Conservation (phyloP, 129 eudicot genomes). For the Chrysanthemum makinoi region DNA sequence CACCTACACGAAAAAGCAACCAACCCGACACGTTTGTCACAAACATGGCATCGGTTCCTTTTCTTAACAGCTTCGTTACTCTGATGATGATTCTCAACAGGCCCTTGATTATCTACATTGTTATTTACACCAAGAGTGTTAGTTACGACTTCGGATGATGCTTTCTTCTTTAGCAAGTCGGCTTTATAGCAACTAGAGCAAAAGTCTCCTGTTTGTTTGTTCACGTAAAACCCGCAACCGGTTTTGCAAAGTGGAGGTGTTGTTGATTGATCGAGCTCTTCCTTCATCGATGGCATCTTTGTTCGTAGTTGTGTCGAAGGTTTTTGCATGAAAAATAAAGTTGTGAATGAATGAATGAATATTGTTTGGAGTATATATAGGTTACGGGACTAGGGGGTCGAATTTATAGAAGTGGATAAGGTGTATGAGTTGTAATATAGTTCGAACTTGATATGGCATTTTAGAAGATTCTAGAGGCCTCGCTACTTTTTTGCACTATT, state of each 20-base stretch:
- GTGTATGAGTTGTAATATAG: neutral
- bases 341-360: neutral
- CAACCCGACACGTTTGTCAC: slow-evolving; percentile 16
- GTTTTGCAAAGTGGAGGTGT: slow-evolving; percentile 15
- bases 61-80: neutral
- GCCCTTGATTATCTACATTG: neutral
- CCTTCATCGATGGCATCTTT: neutral
- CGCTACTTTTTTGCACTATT: too few species aligned
- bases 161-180: neutral
- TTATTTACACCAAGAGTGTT: neutral
- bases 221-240: neutral
- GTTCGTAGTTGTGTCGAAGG: neutral
- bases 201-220: neutral
- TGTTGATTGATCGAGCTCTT: neutral
- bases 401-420: neutral
- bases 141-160: neutral
- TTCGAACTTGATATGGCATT: neutral
- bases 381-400: neutral
- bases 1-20: neutral
- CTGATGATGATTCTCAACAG: neutral
- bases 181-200: slow-evolving; percentile 7
- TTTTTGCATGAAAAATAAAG: neutral
- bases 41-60: neutral
- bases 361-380: neutral
- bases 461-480: neutral